Conservation (phyloP, 495 filamentous ascomycete species). For the Neurospora discreta region DNA sequence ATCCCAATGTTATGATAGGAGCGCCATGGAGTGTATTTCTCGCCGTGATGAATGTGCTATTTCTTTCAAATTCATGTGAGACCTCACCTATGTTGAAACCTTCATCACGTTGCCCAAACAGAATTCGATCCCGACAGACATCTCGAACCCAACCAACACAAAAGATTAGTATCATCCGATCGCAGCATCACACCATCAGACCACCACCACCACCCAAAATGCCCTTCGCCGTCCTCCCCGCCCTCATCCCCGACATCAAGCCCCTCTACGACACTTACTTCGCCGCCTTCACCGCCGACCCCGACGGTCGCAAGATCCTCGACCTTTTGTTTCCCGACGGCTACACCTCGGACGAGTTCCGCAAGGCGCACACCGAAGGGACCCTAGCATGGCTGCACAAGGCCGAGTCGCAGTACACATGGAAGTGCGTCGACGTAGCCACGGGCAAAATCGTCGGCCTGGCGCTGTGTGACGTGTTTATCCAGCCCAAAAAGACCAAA, state of each 20-base stretch:
- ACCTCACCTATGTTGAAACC: not conserved
- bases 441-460: conserved; percentile 26
- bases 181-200: too few species aligned
- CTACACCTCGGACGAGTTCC: conserved; percentile 18
- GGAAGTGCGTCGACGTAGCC: conserved; percentile 27
- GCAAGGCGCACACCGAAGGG: conserved; percentile 22
- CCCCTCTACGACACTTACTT: conserved; percentile 32
- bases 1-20: too few species aligned
- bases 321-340: conserved; percentile 25
- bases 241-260: conserved; percentile 29
- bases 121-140: not conserved
- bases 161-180: too few species aligned
- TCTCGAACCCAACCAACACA: too few species aligned
- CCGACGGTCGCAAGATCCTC: conserved; percentile 16
- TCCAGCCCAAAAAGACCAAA: conserved; percentile 4
- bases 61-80: not conserved
- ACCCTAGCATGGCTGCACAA: conserved; percentile 23
- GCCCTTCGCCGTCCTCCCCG: conserved; percentile 26
- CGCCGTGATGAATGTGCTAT: not conserved
- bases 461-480: conserved; percentile 23
- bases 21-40: too few species aligned
- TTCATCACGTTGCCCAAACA: not conserved
- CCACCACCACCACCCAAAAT: conserved; percentile 21
- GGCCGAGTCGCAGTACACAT: conserved; percentile 21
- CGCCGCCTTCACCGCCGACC: conserved; percentile 21